Percentiles rank a stretch among this genome's conserved stretches.
These are phyloP conservation scores for Cubamyces sp. DNA, from an alignment of 768 basidiomycete genomes.

Conservation along the genomic window DNA sequence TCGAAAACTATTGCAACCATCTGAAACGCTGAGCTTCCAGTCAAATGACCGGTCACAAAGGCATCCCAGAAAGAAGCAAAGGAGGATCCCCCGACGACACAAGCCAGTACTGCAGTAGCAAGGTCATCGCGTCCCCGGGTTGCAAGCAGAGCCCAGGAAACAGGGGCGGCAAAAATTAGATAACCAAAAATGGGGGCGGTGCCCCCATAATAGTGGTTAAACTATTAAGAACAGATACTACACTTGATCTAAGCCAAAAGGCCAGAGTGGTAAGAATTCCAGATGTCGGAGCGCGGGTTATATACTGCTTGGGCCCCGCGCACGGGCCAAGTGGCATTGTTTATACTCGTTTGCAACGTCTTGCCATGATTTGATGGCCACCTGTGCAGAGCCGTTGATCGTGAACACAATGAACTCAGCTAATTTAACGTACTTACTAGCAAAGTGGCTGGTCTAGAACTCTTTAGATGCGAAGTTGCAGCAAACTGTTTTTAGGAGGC, in stretches of 20 bases:
- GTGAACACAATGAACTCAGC: no score
- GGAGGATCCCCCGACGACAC: slow-evolving; percentile 37
- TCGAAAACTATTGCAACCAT: slow-evolving; percentile 13
- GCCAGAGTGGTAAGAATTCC: slow-evolving; percentile 51
- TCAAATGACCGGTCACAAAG: slow-evolving; percentile 19
- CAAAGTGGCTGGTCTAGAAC: no score
- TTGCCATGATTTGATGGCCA: neutral
- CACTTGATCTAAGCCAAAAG: slow-evolving; percentile 80
- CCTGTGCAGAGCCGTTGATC: neutral
- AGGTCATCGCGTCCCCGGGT: slow-evolving; percentile 37
- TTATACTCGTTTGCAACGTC: slow-evolving; percentile 3
- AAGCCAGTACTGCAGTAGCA: slow-evolving; percentile 38
- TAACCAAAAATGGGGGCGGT: slow-evolving; percentile 42
- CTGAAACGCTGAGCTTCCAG: slow-evolving; percentile 12
- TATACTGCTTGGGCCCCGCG: slow-evolving; percentile 5
- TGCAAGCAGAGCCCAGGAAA: slow-evolving; percentile 37
- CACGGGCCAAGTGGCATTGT: slow-evolving; percentile 23
- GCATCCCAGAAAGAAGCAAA: slow-evolving; percentile 1
- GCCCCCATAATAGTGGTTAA: slow-evolving; percentile 44
- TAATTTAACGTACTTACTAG: no score
- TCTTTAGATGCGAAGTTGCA: no score
- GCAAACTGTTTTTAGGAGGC: no score
- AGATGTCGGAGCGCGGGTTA: neutral
- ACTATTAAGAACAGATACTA: slow-evolving; percentile 76
- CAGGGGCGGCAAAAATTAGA: slow-evolving; percentile 40